Conservation (phyloP, 2,329 filamentous ascomycete species). For the Periconia digitata region DNA sequence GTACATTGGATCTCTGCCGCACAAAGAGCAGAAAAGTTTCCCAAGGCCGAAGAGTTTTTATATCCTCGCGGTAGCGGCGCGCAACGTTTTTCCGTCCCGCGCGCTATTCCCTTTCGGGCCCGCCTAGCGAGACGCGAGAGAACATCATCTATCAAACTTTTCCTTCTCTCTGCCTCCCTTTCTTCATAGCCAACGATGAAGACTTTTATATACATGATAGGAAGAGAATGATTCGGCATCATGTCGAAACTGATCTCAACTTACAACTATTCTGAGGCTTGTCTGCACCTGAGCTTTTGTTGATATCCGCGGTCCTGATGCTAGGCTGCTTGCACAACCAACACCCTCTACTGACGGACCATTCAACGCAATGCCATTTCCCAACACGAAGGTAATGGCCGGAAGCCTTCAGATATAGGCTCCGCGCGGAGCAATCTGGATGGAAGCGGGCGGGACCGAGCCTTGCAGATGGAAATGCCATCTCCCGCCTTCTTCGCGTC, state of each 20-base stretch:
- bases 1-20: conserved; percentile 70
- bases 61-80: conserved; percentile 7
- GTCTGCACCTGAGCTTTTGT: conserved; percentile 4
- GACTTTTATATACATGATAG: conserved; percentile 34
- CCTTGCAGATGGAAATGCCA: neutral
- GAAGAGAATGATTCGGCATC: conserved; percentile 43
- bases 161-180: conserved; percentile 13
- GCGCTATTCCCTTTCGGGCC: conserved; percentile 13
- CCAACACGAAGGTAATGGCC: too few species aligned
- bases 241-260: conserved; percentile 39
- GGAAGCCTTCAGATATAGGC: neutral
- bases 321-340: neutral
- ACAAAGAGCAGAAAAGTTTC: conserved; percentile 65
- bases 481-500: conserved; percentile 8
- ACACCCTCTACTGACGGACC: too few species aligned
- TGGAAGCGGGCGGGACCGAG: neutral
- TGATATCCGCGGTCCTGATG: neutral
- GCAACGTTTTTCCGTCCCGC: conserved; percentile 7
- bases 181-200: conserved; percentile 43
- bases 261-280: conserved; percentile 39
- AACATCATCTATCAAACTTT: conserved; percentile 7
- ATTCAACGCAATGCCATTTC: too few species aligned
- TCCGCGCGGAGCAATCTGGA: neutral
- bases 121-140: conserved; percentile 6
- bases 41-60: conserved; percentile 22